phyloP scores from a whole-genome alignment of 805 yeast genomes.

The Kodamaea laetipori region DNA sequence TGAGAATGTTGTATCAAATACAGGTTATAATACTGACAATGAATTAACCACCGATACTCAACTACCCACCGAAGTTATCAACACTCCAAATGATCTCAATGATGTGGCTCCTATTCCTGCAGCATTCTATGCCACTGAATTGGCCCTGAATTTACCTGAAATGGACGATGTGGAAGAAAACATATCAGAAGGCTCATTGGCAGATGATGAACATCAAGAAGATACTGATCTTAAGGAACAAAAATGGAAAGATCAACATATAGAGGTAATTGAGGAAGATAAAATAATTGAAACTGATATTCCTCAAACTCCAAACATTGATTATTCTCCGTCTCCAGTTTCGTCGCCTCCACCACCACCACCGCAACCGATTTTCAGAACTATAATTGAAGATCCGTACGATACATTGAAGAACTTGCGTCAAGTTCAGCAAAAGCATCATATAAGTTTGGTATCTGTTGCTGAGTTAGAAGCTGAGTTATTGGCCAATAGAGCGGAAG shows the following conservation, averaged over 20 bases:
- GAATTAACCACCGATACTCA: constrained; percentile 19
- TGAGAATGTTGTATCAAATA: neutral
- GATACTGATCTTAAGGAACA: constrained; percentile 14
- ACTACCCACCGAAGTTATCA: neutral
- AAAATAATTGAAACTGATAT: neutral
- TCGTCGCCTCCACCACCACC: constrained; percentile 2
- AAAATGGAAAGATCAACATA: constrained; percentile 6
- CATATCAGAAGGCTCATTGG: constrained; percentile 22
- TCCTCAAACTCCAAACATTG: neutral
- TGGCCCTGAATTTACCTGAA: neutral
- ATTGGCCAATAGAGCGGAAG: constrained; percentile 2
- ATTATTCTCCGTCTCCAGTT: neutral
- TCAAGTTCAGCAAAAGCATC: constrained; percentile 27
- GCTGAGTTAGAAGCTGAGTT: constrained; percentile 21
- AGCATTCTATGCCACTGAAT: constrained; percentile 14
- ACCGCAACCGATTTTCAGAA: constrained; percentile 10
- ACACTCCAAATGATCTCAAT: neutral
- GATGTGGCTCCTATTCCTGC: constrained; percentile 17
- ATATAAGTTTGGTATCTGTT: constrained; percentile 23
- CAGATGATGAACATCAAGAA: constrained; percentile 18
- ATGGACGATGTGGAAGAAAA: constrained; percentile 25
- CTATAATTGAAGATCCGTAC: constrained; percentile 26
- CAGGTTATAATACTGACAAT: constrained; percentile 17
- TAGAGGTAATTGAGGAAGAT: constrained; percentile 1
- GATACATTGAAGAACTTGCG: constrained; percentile 23